Conservation (phyloP, 768 basidiomycete species). For the Agaricus sinodeliciosus region DNA sequence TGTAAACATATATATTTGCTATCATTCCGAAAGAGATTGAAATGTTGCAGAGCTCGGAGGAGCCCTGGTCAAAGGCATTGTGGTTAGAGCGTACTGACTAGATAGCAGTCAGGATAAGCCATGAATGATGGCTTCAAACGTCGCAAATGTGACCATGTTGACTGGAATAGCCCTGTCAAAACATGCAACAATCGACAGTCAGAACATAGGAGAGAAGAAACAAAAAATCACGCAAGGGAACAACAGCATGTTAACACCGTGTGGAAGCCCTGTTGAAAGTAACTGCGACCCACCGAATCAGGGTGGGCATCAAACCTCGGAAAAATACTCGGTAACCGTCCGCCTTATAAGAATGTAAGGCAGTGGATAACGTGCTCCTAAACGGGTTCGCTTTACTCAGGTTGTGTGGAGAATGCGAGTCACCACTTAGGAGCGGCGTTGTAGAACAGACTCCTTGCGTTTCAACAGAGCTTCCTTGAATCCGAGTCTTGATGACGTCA, state of each 20-base stretch:
- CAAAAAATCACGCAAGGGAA: background rate
- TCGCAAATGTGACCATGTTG: constrained; percentile 78
- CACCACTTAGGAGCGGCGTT: constrained; percentile 13
- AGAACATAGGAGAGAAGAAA: background rate
- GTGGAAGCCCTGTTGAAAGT: background rate
- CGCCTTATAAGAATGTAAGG: constrained; percentile 48
- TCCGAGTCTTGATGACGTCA: constrained; percentile 86
- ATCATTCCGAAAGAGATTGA: background rate
- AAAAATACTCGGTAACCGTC: constrained; percentile 72
- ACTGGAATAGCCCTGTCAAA: constrained; percentile 65
- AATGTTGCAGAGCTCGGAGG: background rate
- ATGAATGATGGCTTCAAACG: constrained; percentile 58
- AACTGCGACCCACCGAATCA: constrained; percentile 55
- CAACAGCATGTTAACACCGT: background rate
- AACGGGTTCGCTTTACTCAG: constrained; percentile 40
- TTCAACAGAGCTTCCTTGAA: constrained; percentile 48
- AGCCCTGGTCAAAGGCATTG: constrained; percentile 13
- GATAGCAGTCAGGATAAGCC: constrained; percentile 18
- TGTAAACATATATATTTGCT: background rate
- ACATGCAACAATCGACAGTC: background rate
- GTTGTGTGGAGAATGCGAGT: background rate
- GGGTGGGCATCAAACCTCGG: constrained; percentile 69
- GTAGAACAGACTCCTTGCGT: background rate
- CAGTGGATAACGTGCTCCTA: constrained; percentile 50
- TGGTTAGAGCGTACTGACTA: background rate